Evolutionary conservation across 257 asterid species (phyloP).

Genomic region (Coffea canephora): DNA sequence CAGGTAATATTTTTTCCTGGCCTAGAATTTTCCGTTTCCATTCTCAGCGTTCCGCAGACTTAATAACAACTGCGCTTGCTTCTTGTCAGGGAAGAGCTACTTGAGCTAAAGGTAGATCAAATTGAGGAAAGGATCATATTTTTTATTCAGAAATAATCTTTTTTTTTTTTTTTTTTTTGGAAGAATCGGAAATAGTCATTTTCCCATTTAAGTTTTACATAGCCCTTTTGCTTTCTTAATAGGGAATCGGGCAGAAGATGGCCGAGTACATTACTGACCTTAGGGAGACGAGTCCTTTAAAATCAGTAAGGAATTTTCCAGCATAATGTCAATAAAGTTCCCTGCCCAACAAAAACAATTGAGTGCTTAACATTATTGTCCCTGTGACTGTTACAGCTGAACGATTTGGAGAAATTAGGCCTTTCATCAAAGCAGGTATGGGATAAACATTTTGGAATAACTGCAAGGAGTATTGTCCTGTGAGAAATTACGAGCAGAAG

Average conservation of each 20-base stretch:
- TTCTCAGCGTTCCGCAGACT: neutral
- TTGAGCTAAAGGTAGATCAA: conserved; percentile 59
- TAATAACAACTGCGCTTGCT: neutral
- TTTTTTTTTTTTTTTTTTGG: no score
- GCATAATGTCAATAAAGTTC: neutral
- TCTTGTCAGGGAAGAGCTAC: conserved; percentile 60
- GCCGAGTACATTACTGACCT: conserved; percentile 75
- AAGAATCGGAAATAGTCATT: neutral
- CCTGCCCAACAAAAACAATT: neutral
- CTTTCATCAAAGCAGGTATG: conserved; percentile 81
- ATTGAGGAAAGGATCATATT: neutral
- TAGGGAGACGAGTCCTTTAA: conserved; percentile 69
- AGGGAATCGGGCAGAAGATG: conserved; percentile 89
- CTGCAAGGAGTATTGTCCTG: no score
- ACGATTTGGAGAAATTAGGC: conserved; percentile 75
- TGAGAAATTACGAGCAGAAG: neutral
- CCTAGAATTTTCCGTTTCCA: conserved; percentile 1
- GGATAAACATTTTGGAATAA: neutral
- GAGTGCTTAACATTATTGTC: neutral
- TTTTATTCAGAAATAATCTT: neutral
- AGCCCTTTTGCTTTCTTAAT: neutral
- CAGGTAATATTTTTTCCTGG: conserved; percentile 38
- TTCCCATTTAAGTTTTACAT: neutral
- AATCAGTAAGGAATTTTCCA: conserved; percentile 49
- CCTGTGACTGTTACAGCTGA: conserved; percentile 45